A percentile compares a stretch with the other conserved stretches of the same genome.
phyloP scores from a whole-genome alignment of 2,329 filamentous ascomycete genomes.

The Clathrospora elynae region DNA sequence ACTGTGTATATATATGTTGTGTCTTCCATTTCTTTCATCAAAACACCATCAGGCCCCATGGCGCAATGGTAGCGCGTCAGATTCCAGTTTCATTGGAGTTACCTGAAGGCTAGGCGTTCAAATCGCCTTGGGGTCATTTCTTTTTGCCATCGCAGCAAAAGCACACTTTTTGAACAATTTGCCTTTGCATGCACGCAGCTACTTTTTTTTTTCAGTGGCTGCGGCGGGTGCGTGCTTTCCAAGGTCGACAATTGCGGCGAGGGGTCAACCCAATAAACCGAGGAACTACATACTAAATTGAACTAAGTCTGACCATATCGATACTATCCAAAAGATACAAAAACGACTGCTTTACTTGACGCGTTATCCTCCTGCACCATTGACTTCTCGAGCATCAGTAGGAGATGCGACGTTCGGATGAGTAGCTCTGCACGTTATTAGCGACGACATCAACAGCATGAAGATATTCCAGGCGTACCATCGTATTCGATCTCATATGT shows the following conservation, averaged over 20 bases:
- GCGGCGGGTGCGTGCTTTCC: too few relatives aligned
- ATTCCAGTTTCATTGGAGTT: slow-evolving; percentile 32
- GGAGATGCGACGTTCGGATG: slow-evolving; percentile 40
- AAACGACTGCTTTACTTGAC: slow-evolving; percentile 70
- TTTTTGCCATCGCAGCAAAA: neutral
- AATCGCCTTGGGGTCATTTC: slow-evolving; percentile 33
- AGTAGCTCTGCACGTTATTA: slow-evolving; percentile 32
- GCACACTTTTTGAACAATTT: too few relatives aligned
- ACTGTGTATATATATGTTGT: neutral
- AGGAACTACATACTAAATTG: slow-evolving; percentile 2
- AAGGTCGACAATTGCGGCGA: slow-evolving; percentile 9
- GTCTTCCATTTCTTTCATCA: slow-evolving; percentile 5
- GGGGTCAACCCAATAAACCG: slow-evolving; percentile 5
- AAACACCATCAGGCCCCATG: slow-evolving; percentile 27
- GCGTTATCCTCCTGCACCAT: slow-evolving; percentile 63
- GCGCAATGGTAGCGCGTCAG: slow-evolving; percentile 42
- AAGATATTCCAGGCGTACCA: slow-evolving; percentile 56
- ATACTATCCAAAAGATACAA: slow-evolving; percentile 56
- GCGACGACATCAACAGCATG: neutral
- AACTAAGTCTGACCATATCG: slow-evolving; percentile 1
- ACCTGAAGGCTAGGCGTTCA: slow-evolving; percentile 39
- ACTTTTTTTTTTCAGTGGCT: too few relatives aligned
- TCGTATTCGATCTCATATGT: slow-evolving; percentile 74
- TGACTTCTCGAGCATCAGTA: slow-evolving; percentile 65
- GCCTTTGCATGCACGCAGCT: too few relatives aligned